Percentiles rank a stretch among this genome's conserved stretches.
phyloP scores from a whole-genome alignment of 441 rosid genomes.

The Pelargonium citronellum region DNA sequence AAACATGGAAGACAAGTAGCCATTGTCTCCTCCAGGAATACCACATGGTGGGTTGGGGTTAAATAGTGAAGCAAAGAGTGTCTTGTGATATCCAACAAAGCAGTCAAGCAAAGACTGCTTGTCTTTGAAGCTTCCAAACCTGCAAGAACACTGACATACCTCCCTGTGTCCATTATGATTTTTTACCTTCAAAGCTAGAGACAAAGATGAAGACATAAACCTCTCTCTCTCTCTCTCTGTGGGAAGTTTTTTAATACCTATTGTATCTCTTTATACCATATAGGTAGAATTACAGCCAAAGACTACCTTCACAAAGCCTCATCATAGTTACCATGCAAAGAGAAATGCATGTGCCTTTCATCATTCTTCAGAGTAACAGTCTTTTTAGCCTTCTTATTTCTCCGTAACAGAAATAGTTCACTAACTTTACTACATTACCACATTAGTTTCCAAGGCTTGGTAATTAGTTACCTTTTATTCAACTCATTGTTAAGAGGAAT shows the following conservation, averaged over 20 bases:
- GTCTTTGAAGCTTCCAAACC: conserved; percentile 28
- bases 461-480: background rate
- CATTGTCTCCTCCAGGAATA: conserved; percentile 29
- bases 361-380: conserved; percentile 26
- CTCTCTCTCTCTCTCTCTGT: conserved; percentile 5
- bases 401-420: background rate
- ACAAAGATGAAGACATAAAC: conserved; percentile 9
- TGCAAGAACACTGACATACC: conserved; percentile 27
- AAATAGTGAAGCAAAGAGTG: conserved; percentile 25
- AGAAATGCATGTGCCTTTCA: conserved; percentile 31
- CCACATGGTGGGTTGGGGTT: conserved; percentile 27
- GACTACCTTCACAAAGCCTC: conserved; percentile 27
- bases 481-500: background rate
- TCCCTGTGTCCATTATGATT: conserved; percentile 29
- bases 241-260: background rate
- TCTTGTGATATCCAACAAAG: conserved; percentile 15
- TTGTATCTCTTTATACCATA: conserved; percentile 3
- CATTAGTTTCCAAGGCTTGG: background rate
- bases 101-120: conserved; percentile 24
- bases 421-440: background rate
- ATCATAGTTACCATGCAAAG: conserved; percentile 28
- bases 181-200: conserved; percentile 39
- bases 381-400: background rate
- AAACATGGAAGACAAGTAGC: conserved; percentile 24
- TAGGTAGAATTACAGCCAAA: conserved; percentile 21